A percentile compares a stretch with the other conserved stretches of the same genome.
phyloP scores from a whole-genome alignment of 257 asterid genomes.

The Lycium barbarum region DNA sequence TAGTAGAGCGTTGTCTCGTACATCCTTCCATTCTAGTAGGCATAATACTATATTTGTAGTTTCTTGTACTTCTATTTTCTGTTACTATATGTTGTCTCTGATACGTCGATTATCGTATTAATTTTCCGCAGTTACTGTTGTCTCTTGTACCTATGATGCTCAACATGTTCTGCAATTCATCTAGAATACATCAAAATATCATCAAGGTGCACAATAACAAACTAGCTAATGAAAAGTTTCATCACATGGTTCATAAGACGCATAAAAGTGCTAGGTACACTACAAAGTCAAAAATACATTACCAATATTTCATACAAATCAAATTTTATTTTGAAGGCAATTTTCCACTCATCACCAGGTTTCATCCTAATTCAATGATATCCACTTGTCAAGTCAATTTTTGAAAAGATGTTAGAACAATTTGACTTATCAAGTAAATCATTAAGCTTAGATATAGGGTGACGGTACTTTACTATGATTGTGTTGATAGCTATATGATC shows the following conservation, averaged over 20 bases:
- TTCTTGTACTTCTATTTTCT: too few relatives aligned
- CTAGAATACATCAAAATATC: not conserved
- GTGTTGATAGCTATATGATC: not conserved
- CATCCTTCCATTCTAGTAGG: too few relatives aligned
- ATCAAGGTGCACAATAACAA: not conserved
- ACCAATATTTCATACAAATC: not conserved
- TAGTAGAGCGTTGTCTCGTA: too few relatives aligned
- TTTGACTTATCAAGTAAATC: not conserved
- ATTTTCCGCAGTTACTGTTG: too few relatives aligned
- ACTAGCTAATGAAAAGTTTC: not conserved
- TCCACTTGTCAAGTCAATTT: not conserved
- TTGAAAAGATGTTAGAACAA: not conserved
- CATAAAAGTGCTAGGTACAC: not conserved
- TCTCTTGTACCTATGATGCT: not conserved
- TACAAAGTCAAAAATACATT: not conserved
- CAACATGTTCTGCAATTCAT: not conserved
- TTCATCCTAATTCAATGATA: not conserved
- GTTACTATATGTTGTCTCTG: too few relatives aligned
- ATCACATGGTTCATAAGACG: not conserved
- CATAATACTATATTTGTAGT: too few relatives aligned
- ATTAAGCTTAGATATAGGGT: not conserved
- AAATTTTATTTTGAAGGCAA: not conserved
- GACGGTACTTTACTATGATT: not conserved
- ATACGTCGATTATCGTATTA: too few relatives aligned
- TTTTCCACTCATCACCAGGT: not conserved